Conservation (phyloP, 2,329 filamentous ascomycete genomes). For the Penicillium sp. region DNA sequence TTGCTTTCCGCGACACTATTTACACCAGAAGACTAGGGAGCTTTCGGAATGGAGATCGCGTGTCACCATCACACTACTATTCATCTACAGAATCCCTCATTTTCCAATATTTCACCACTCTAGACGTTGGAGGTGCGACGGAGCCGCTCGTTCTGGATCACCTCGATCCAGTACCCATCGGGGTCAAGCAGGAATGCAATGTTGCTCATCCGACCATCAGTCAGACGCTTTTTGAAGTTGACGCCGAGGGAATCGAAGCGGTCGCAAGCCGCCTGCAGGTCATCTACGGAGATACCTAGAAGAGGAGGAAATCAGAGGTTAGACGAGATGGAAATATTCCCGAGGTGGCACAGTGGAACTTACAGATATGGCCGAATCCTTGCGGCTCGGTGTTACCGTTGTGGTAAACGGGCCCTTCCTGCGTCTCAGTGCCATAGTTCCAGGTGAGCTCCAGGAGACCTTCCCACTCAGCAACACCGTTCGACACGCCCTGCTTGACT, state of each 20-base stretch:
- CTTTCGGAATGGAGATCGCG: too few species aligned
- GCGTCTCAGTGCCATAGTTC: conserved; percentile 72
- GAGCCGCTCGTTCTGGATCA: conserved; percentile 66
- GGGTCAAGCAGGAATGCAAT: conserved; percentile 89
- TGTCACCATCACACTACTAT: too few species aligned
- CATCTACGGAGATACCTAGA: conserved; percentile 73
- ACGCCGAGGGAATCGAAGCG: conserved; percentile 79
- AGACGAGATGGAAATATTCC: not conserved
- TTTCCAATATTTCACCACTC: too few species aligned
- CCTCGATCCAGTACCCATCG: conserved; percentile 75
- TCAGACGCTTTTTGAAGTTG: conserved; percentile 92
- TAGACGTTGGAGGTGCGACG: conserved; percentile 46
- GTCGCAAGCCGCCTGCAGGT: conserved; percentile 81
- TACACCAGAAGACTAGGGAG: too few species aligned
- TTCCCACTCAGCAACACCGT: conserved; percentile 65
- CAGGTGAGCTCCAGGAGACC: conserved; percentile 88
- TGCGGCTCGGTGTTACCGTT: conserved; percentile 88
- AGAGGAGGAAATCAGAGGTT: conserved; percentile 8
- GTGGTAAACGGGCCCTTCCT: conserved; percentile 81
- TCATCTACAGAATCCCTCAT: too few species aligned
- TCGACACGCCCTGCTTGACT: conserved; percentile 51
- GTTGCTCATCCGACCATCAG: conserved; percentile 87
- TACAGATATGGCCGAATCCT: conserved; percentile 91
- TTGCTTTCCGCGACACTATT: too few species aligned
- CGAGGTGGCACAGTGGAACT: conserved; percentile 32